These are phyloP conservation scores for Fremontodendron californicum DNA, from an alignment of 345 rosid species.

Conservation along the genomic window DNA sequence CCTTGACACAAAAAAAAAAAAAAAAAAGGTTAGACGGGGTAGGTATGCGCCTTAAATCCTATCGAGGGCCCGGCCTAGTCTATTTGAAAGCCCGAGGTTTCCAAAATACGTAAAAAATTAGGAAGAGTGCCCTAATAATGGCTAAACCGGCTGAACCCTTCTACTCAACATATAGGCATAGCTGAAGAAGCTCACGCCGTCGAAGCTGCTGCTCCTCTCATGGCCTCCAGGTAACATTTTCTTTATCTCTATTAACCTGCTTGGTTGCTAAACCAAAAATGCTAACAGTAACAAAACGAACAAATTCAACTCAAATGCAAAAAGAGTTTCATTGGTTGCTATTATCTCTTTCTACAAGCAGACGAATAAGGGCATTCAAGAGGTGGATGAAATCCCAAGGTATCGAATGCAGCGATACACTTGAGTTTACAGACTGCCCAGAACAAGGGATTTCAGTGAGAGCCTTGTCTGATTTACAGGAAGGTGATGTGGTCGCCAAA, in stretches of 20 bases:
- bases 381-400: conserved; percentile 81
- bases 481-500: conserved; percentile 67
- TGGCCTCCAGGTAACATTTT: conserved; percentile 16
- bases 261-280: background rate
- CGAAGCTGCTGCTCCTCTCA: background rate
- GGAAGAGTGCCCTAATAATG: background rate
- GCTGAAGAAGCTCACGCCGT: background rate
- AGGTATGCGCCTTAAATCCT: too few relatives aligned
- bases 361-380: conserved; percentile 82
- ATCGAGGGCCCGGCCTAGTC: too few relatives aligned
- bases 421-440: conserved; percentile 43
- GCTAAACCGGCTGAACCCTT: background rate
- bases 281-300: background rate
- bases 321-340: background rate
- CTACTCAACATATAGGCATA: background rate
- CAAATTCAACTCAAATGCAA: too few relatives aligned
- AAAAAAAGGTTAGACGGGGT: too few relatives aligned
- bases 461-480: conserved; percentile 53
- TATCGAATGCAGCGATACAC: conserved; percentile 49
- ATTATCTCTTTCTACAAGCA: conserved; percentile 13
- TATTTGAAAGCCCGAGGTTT: too few relatives aligned
- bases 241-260: background rate
- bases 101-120: too few relatives aligned
- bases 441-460: conserved; percentile 50
- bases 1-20: too few relatives aligned